Conservation (phyloP, 495 filamentous ascomycete genomes). For the Penicillium cinerascens region DNA sequence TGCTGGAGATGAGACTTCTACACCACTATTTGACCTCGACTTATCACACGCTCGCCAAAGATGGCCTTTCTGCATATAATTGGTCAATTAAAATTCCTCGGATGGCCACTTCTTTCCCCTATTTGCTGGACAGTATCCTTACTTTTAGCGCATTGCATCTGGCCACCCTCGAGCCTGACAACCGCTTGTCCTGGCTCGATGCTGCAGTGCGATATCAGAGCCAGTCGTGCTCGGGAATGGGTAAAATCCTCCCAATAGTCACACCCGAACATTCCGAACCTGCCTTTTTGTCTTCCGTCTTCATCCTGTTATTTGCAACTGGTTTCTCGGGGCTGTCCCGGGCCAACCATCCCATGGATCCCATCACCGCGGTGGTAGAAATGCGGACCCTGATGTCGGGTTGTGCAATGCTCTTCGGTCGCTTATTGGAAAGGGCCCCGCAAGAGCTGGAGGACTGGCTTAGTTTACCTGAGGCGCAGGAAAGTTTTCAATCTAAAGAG, state of each 20-base stretch:
- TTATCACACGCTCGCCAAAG: conserved; percentile 27
- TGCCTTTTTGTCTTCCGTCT: conserved; percentile 39
- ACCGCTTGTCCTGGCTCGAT: conserved; percentile 32
- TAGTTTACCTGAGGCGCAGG: conserved; percentile 10
- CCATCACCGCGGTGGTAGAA: conserved; percentile 30
- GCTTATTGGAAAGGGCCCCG: conserved; percentile 14
- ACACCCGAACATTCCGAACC: conserved; percentile 27
- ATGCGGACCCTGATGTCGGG: conserved; percentile 35
- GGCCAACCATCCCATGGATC: conserved; percentile 25
- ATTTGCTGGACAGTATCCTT: conserved; percentile 45
- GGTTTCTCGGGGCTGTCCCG: conserved; percentile 34
- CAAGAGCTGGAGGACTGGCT: conserved; percentile 31
- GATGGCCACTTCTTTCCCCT: conserved; percentile 41
- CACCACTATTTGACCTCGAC: conserved; percentile 39
- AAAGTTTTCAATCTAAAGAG: conserved; percentile 16
- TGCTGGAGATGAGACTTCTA: conserved; percentile 40
- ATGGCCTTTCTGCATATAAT: conserved; percentile 30
- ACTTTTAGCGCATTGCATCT: conserved; percentile 48
- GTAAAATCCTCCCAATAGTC: conserved; percentile 26
- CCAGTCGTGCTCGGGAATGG: conserved; percentile 32
- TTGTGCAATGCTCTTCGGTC: conserved; percentile 32
- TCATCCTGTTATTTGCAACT: conserved; percentile 37
- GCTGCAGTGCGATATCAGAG: conserved; percentile 36
- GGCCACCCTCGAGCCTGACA: conserved; percentile 30
- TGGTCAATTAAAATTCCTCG: conserved; percentile 42